These are phyloP conservation scores for Oryza australiensis DNA, from an alignment of 176 grass and related monocot genomes.

Conservation along the genomic window DNA sequence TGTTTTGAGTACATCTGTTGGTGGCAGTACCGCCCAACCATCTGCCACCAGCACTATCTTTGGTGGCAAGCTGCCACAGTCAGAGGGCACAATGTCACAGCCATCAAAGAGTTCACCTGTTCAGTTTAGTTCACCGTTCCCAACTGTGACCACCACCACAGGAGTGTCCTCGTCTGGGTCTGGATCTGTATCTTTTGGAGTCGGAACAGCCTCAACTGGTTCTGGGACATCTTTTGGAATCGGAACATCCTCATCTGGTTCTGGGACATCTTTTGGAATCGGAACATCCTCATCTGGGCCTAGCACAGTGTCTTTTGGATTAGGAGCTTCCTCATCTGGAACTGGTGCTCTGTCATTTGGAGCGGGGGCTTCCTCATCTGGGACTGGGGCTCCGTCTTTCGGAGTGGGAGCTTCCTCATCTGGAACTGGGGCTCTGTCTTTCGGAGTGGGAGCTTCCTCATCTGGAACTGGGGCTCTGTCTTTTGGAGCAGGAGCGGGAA, in stretches of 20 bases:
- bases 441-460: conserved; percentile 24
- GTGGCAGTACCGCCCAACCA: conserved; percentile 32
- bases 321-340: conserved; percentile 32
- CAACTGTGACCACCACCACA: not conserved
- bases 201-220: conserved; percentile 19
- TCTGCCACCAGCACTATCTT: conserved; percentile 32
- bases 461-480: conserved; percentile 24
- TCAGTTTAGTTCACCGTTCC: conserved; percentile 43
- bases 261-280: conserved; percentile 19
- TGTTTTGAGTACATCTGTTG: conserved; percentile 35
- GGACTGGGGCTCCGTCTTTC: conserved; percentile 20
- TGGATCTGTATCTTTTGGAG: conserved; percentile 31
- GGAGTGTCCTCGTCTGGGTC: conserved; percentile 32
- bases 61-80: conserved; percentile 34
- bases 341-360: conserved; percentile 24
- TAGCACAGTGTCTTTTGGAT: conserved; percentile 35
- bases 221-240: conserved; percentile 37
- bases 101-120: conserved; percentile 33
- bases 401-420: conserved; percentile 29
- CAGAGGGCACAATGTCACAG: conserved; percentile 26
- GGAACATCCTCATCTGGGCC: conserved; percentile 33
- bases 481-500: conserved; percentile 26
- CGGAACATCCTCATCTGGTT: conserved; percentile 24
- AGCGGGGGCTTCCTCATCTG: conserved; percentile 24
- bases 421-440: conserved; percentile 27